Evolutionary conservation across 495 filamentous ascomycete species (phyloP).

Genomic region (Penicillium diatomitis): DNA sequence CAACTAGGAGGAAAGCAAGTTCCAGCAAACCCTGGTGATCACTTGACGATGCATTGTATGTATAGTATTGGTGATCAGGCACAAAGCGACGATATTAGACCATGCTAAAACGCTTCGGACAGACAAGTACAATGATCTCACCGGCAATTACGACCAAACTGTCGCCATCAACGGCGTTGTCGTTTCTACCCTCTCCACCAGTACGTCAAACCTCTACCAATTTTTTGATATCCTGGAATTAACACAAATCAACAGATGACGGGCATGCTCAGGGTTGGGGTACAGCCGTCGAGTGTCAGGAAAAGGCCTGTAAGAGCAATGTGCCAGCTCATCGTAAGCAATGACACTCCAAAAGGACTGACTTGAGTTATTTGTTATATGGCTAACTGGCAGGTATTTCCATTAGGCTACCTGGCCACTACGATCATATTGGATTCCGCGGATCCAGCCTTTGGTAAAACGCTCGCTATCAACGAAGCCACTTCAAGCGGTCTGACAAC

Average conservation of each 20-base stretch:
- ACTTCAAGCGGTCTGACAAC: conserved; percentile 19
- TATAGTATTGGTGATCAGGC: background rate
- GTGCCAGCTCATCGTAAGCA: conserved; percentile 21
- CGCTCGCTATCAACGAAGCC: conserved; percentile 20
- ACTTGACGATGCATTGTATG: background rate
- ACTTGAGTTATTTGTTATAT: too few species aligned
- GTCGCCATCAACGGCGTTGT: background rate
- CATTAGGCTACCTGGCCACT: background rate
- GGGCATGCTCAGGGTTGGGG: conserved; percentile 30
- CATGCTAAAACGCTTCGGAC: background rate
- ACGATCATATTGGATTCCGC: background rate
- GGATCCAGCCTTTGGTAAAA: conserved; percentile 12
- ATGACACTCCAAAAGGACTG: background rate
- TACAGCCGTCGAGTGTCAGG: conserved; percentile 32
- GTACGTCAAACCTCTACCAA: background rate
- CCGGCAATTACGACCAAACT: background rate
- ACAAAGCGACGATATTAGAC: too few species aligned
- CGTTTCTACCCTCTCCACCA: background rate
- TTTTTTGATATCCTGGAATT: background rate
- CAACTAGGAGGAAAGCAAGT: background rate
- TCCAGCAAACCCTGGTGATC: background rate
- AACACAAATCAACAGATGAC: conserved; percentile 24
- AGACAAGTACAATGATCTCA: background rate
- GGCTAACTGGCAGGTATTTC: too few species aligned
- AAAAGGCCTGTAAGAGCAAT: conserved; percentile 19